phyloP scores from a whole-genome alignment of 2,329 filamentous ascomycete genomes.

The Aspergillus awamori region DNA sequence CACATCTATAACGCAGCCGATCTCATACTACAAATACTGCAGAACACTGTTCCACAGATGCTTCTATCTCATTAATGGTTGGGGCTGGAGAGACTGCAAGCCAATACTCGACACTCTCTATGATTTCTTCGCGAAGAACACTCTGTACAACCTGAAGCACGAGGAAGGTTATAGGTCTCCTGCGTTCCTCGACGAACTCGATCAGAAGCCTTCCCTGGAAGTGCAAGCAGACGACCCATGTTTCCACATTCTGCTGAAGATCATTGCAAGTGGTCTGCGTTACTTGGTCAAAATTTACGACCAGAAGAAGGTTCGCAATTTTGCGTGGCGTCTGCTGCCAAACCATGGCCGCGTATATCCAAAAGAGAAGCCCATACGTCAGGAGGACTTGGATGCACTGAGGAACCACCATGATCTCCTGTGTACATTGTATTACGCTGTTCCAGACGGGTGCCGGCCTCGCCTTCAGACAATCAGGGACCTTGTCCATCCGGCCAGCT shows the following conservation, averaged over 20 bases:
- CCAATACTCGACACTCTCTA: conserved; percentile 56
- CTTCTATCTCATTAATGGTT: conserved; percentile 55
- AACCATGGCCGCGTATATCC: conserved; percentile 64
- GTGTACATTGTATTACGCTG: conserved; percentile 61
- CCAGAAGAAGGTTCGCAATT: conserved; percentile 58
- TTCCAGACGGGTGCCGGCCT: conserved; percentile 57
- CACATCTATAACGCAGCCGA: conserved; percentile 42
- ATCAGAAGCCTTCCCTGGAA: conserved; percentile 47
- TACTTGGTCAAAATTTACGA: conserved; percentile 51
- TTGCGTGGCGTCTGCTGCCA: conserved; percentile 61
- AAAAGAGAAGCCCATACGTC: conserved; percentile 58
- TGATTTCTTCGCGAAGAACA: conserved; percentile 62
- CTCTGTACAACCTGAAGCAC: conserved; percentile 54
- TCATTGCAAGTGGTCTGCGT: conserved; percentile 54
- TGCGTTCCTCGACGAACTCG: conserved; percentile 56
- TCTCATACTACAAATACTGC: conserved; percentile 59
- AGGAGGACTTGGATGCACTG: conserved; percentile 59
- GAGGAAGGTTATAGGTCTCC: conserved; percentile 58
- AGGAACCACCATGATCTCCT: conserved; percentile 66
- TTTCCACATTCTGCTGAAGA: conserved; percentile 64
- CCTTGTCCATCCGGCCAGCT: conserved; percentile 59
- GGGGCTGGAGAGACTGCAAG: conserved; percentile 63
- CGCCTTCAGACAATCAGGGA: conserved; percentile 55
- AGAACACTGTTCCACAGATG: conserved; percentile 56
- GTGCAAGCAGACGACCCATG: conserved; percentile 54